These are phyloP conservation scores for Mortierella polycephala DNA, from an alignment of 371 early-diverging fungal genomes.

Conservation along the genomic window DNA sequence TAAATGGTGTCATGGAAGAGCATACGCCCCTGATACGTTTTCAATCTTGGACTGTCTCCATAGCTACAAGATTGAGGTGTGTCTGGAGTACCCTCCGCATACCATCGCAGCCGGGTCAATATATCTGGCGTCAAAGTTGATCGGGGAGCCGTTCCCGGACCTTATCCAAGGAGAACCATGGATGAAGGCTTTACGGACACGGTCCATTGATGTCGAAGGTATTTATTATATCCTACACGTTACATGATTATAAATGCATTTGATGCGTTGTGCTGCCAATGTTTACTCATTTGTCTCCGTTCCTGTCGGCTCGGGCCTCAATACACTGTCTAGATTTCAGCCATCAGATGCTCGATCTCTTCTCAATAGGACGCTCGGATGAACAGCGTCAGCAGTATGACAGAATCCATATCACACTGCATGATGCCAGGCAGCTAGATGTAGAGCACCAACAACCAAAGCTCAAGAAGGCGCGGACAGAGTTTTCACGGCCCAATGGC, in stretches of 20 bases:
- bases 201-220: conserved; percentile 30
- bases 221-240: background rate
- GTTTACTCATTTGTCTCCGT: background rate
- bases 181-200: conserved; percentile 67
- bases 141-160: conserved; percentile 59
- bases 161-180: conserved; percentile 60
- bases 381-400: conserved; percentile 59
- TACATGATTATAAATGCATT: no score
- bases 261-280: background rate
- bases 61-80: conserved; percentile 68
- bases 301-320: background rate
- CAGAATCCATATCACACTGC: conserved; percentile 63
- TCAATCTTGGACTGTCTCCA: background rate
- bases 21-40: no score
- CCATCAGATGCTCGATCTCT: conserved; percentile 67
- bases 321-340: conserved; percentile 59
- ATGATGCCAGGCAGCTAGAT: conserved; percentile 56
- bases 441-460: conserved; percentile 37
- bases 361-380: conserved; percentile 56
- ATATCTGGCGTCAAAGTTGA: conserved; percentile 59
- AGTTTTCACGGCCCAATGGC: conserved; percentile 32
- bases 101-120: conserved; percentile 73
- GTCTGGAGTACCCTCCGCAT: conserved; percentile 72
- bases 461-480: conserved; percentile 33
- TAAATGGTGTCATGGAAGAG: no score